Evolutionary conservation across 371 early-diverging fungal genomes (phyloP), one percentile per base, ranked within the genome.

Genomic region (Mortierella sp.): DNA sequence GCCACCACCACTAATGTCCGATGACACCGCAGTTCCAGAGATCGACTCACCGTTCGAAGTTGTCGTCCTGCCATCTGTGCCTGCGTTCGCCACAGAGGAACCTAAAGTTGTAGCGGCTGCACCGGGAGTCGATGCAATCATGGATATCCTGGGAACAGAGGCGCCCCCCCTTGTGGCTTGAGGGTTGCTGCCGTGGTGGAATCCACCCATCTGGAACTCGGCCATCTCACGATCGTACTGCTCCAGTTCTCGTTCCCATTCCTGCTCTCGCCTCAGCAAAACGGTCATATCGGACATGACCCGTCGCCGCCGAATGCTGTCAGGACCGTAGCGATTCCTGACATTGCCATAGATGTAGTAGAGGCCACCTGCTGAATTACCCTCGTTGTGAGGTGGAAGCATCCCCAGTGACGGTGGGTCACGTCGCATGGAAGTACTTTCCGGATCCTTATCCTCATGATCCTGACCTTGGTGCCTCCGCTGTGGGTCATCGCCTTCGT

Each of bases 211-310:
- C 8, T 65, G 80, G 32, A 74, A 60, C 32, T 54, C 70, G 4
- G 77, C 16, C 70, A 78, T 60, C 58, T 78, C 82, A 14, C 78
- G 72, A 44, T 72, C 68, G 18, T 76, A 73, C 43, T 76, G 78
- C 38, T 74, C 76, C 48, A 78, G 44, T n/a, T 81, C 84, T 29
- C 77, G 55, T 48, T 81, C 81, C 84, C 81, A 81, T 2, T 81
- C 79, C 51, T 75, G 78, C 71, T 81, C 79, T 29, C 81, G 49
- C 24, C 80, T 27, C 72, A 83, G 11, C 4, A 83, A 70, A 54
- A 80, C 80, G 7, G 77, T 41, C 77, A 83, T 80, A 56, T 83
- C 84, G 4, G 84, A 80, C 80, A 83, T 65, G 21, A 83, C 78
- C 11, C 84, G 80, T 21, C 78, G 74, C 1, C 80, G 70, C 48